Evolutionary conservation across 306 rosid genomes (phyloP), one percentile per base, ranked within the genome.

Genomic region (Crotalaria pallida): DNA sequence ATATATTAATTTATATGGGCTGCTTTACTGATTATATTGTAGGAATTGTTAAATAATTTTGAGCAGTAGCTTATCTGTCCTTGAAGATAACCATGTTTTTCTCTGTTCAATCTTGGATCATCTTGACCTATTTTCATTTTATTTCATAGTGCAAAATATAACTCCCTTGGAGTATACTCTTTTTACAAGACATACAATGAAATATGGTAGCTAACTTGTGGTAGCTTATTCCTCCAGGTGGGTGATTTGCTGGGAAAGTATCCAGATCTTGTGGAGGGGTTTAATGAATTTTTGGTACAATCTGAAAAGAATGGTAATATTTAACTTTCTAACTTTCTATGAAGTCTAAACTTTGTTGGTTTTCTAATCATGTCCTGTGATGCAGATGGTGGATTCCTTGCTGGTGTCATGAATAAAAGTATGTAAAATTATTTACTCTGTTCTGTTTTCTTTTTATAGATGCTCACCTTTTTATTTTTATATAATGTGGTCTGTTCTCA

Each of bases 381-480:
- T 79, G 89, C 91, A 95, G 99, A 95, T 83, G 99, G 97, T 83
- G 99, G 97, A 81, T 85, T 89, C 87, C 99, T 95, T 76, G 89
- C 99, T 74, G 96, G 92, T 58, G 97, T 95, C 84, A 89, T 89
- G 96, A 91, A 87, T 83, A 95, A 85, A 83, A 94, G 97, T 94
- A 91, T 13, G 99, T 83, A 71, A 74, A 48, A 50, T 27, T 53
- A 56, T 79, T 77, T 57, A 34, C 83, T 72, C 43, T 44, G 49
- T 58, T 69, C 72, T 69, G 53, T 52, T 64, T 7, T 74, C 23
- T 24, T 52, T 10, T 50, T 56, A 55, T 61, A 33, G 65, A 74
- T 76, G 58, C 47, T 59, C 76, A 60, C 50, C 36, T 50, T 56
- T 43, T 48, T 58, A 64, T 67, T 71, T 71, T 64, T 10, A 38